phyloP scores from a whole-genome alignment of 441 rosid genomes.

The Erodium moschatum region DNA sequence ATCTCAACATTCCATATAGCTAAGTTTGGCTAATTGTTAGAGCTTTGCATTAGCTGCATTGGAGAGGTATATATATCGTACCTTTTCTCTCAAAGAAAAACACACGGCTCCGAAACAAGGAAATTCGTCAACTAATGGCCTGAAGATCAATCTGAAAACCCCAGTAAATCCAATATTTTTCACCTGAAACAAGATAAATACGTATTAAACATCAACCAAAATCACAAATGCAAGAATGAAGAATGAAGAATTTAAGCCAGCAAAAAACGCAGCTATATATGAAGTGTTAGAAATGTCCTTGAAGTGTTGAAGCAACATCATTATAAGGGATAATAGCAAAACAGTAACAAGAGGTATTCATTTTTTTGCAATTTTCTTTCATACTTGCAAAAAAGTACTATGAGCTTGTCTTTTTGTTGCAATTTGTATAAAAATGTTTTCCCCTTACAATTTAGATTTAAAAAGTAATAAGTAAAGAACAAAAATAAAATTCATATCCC shows the following conservation, averaged over 20 bases:
- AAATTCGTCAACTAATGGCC: slow-evolving; percentile 81
- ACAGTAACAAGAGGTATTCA: too few relatives aligned
- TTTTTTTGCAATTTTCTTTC: too few relatives aligned
- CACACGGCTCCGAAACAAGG: slow-evolving; percentile 97
- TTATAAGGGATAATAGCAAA: not conserved
- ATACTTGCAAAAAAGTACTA: too few relatives aligned
- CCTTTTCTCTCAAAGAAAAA: slow-evolving; percentile 83
- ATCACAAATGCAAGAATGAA: not conserved
- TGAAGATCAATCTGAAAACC: slow-evolving; percentile 95
- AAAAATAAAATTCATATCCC: too few relatives aligned
- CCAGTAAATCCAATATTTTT: slow-evolving; percentile 89
- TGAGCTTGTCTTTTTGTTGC: too few relatives aligned
- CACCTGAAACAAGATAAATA: slow-evolving; percentile 44
- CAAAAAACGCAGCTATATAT: not conserved
- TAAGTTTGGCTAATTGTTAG: not conserved
- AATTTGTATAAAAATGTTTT: too few relatives aligned
- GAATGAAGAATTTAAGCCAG: not conserved
- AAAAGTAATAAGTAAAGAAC: too few relatives aligned
- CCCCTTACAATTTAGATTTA: too few relatives aligned
- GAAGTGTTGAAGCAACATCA: not conserved
- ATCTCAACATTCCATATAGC: not conserved
- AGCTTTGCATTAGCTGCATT: too few relatives aligned
- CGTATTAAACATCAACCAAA: slow-evolving; percentile 10
- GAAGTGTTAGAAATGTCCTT: too few relatives aligned
- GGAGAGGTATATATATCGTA: slow-evolving; percentile 20